Evolutionary conservation across 2,329 filamentous ascomycete species (phyloP).

Genomic region (Verticillium nubilum): DNA sequence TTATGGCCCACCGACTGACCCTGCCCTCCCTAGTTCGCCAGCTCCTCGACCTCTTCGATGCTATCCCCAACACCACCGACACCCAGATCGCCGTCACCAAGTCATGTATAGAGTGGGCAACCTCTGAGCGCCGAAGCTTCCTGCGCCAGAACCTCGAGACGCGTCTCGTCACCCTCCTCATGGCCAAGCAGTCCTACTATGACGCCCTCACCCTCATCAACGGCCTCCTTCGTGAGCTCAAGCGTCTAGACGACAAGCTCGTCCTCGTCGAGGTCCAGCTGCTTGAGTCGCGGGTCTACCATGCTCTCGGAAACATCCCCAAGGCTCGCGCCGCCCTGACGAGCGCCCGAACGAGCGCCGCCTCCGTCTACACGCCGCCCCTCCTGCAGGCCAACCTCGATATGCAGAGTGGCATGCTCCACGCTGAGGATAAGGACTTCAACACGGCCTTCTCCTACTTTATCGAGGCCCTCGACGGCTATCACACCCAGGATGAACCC

Average conservation of each 20-base stretch:
- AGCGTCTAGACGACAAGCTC: conserved; percentile 97
- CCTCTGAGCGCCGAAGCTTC: conserved; percentile 89
- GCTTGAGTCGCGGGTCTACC: conserved; percentile 93
- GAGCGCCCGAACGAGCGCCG: conserved; percentile 88
- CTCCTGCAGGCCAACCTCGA: conserved; percentile 92
- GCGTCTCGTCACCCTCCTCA: conserved; percentile 86
- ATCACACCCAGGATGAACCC: conserved; percentile 85
- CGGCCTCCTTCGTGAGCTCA: conserved; percentile 89
- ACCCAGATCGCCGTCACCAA: conserved; percentile 93
- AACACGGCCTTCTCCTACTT: conserved; percentile 99
- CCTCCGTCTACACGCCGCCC: conserved; percentile 94
- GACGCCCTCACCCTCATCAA: conserved; percentile 97
- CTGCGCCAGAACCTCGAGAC: conserved; percentile 97
- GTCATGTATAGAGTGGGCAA: conserved; percentile 99
- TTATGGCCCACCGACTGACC: not conserved
- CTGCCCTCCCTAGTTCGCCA: conserved; percentile 68
- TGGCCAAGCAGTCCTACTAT: conserved; percentile 97
- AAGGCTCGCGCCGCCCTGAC: conserved; percentile 95
- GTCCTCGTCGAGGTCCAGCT: conserved; percentile 97
- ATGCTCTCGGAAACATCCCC: conserved; percentile 91
- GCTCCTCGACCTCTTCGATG: conserved; percentile 89
- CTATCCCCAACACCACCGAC: conserved; percentile 91
- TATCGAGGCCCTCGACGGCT: conserved; percentile 96
- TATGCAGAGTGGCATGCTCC: conserved; percentile 99
- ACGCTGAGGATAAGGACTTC: conserved; percentile 98